Percentiles rank a stretch among this genome's conserved stretches.
These are phyloP conservation scores for Ceratocystis papillata DNA, from an alignment of 2,329 filamentous ascomycete species.

Conservation along the genomic window DNA sequence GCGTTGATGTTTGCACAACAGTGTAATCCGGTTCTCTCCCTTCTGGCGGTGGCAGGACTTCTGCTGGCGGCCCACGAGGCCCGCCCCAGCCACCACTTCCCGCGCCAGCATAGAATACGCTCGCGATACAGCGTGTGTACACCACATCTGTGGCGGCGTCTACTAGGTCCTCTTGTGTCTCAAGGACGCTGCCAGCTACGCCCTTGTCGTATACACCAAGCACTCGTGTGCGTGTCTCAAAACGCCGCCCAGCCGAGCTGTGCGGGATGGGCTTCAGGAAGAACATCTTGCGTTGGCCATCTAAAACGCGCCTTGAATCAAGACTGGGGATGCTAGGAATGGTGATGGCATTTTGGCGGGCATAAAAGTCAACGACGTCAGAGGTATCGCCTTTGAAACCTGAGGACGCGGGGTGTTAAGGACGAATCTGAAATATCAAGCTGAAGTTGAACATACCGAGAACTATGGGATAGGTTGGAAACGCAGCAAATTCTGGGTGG, in stretches of 20 bases:
- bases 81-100: constrained; percentile 70
- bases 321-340: constrained; percentile 71
- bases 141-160: constrained; percentile 49
- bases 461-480: constrained; percentile 78
- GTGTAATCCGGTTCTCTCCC: constrained; percentile 59
- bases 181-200: constrained; percentile 67
- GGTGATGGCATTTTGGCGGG: constrained; percentile 49
- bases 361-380: constrained; percentile 79
- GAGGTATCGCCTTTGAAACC: constrained; percentile 66
- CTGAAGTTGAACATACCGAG: constrained; percentile 45
- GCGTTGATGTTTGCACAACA: constrained; percentile 58
- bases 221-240: constrained; percentile 67
- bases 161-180: constrained; percentile 67
- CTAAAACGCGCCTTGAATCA: constrained; percentile 62
- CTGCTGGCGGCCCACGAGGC: constrained; percentile 72
- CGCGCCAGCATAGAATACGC: constrained; percentile 61
- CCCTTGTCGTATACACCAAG: constrained; percentile 86
- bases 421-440: constrained; percentile 3
- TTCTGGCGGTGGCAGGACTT: constrained; percentile 67
- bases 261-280: constrained; percentile 67
- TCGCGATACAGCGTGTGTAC: constrained; percentile 51
- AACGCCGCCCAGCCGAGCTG: constrained; percentile 57
- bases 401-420: constrained; percentile 27
- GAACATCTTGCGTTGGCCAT: constrained; percentile 71
- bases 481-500: constrained; percentile 74